phyloP scores from a whole-genome alignment of 306 rosid genomes.

The Elaeagnus macrophylla region DNA sequence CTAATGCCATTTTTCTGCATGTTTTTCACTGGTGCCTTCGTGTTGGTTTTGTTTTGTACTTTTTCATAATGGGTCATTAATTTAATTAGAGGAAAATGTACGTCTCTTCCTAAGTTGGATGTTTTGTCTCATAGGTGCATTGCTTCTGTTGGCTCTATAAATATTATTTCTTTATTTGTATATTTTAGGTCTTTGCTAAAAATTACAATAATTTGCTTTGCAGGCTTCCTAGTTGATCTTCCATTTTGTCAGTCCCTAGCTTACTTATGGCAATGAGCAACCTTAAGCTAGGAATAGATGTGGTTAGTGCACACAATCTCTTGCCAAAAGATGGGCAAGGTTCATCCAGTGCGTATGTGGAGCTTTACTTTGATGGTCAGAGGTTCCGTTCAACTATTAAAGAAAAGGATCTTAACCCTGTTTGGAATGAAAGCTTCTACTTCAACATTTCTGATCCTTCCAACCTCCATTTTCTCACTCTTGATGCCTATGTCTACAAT shows the following conservation, averaged over 20 bases:
- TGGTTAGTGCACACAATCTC: constrained; percentile 75
- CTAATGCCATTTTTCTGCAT: neutral
- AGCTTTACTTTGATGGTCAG: constrained; percentile 74
- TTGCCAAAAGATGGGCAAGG: constrained; percentile 79
- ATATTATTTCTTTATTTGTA: neutral
- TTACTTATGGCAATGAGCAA: constrained; percentile 28
- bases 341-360: constrained; percentile 65
- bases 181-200: constrained; percentile 8
- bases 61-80: neutral
- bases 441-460: constrained; percentile 78
- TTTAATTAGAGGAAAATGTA: neutral
- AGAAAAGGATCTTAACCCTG: constrained; percentile 70
- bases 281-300: constrained; percentile 74
- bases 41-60: neutral
- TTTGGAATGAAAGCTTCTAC: constrained; percentile 80
- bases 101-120: neutral
- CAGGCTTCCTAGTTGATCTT: constrained; percentile 20
- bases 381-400: constrained; percentile 58
- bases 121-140: neutral
- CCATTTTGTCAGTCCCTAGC: constrained; percentile 5
- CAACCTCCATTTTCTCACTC: constrained; percentile 53
- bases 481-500: constrained; percentile 54
- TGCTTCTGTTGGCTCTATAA: constrained; percentile 2
- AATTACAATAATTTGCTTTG: constrained; percentile 11
- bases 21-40: neutral